Evolutionary conservation across 2,329 filamentous ascomycete species (phyloP), one percentile per base, ranked within the genome.

Genomic region (Penicillium psychrosexuale): DNA sequence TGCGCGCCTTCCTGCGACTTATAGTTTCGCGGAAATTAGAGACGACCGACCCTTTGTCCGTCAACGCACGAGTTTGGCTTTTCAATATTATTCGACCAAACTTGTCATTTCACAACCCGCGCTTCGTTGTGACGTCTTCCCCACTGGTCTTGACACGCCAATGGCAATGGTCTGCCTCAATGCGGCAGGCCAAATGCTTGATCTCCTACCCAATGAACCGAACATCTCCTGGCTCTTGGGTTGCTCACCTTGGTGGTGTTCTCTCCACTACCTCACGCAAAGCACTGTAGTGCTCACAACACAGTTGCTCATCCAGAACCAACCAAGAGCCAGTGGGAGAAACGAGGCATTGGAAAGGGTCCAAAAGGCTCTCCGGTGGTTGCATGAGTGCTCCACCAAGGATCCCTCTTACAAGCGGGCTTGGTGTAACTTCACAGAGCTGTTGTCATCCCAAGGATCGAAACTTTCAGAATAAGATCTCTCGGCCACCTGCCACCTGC

Each of bases 201-300:
- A 64, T 27, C 56, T 73, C 3, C 62, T 77, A 2, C 73, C 75
- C 3, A 61, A 72, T 19, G 53, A 69, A 27, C 69, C 71, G 0
- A 68, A 72, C 48, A 57, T 65, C 1, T 53, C 61, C 12, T 71
- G 70, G 50, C 56, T 77, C 5, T 65, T 68, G 30, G 57, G 61
- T 8, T 61, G 67, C 8, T 67, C 67, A 1, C 72, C 72, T 6
- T 77, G 75, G 75, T 77, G 73, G 72, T 70, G 64, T 56, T 61
- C 73, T 19, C 61, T 77, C 22, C 74, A 77, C 51, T 72, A 72
- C 38, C 53, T 77, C 19, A 72, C 76, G 56, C 75, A 77, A 55
- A 68, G 73, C 3, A 66, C 63, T 0, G 71, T 69, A 5, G 63
- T 77, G 13, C 60, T 77, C n/a, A 64, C 76, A 36, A 70, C 74